Percentiles rank a stretch among this genome's conserved stretches.
Evolutionary conservation across 345 rosid species (phyloP).

Genomic region (Jatropha curcas): DNA sequence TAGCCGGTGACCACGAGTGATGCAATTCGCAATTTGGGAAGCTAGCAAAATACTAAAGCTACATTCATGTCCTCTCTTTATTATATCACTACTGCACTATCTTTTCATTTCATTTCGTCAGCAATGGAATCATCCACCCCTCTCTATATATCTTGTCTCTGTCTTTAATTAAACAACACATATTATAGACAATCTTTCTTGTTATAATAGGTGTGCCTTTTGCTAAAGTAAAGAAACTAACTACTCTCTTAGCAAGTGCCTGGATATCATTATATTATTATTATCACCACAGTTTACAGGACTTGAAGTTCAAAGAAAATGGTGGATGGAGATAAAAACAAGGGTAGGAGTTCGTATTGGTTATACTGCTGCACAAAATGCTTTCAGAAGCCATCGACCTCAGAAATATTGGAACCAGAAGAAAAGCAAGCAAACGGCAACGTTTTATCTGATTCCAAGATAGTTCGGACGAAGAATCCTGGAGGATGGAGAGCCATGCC

Average conservation of each 20-base stretch:
- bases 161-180: no score
- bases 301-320: neutral
- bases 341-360: constrained; percentile 11
- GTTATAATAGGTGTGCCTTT: neutral
- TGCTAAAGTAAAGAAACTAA: no score
- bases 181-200: no score
- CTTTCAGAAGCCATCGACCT: constrained; percentile 10
- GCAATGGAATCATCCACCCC: neutral
- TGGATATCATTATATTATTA: no score
- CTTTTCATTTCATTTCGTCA: neutral
- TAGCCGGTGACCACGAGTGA: no score
- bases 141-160: no score
- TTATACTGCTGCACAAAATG: constrained; percentile 24
- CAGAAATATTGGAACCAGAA: constrained; percentile 21
- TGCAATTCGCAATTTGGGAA: no score
- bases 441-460: constrained; percentile 14
- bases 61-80: neutral
- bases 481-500: constrained; percentile 91
- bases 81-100: neutral
- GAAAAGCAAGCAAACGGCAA: constrained; percentile 12
- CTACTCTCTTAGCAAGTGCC: no score
- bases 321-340: constrained; percentile 1
- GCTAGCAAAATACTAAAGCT: no score
- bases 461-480: constrained; percentile 36
- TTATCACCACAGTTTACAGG: no score